These are phyloP conservation scores for Fusarium buharicum DNA, from an alignment of 2,329 filamentous ascomycete species.

Conservation along the genomic window DNA sequence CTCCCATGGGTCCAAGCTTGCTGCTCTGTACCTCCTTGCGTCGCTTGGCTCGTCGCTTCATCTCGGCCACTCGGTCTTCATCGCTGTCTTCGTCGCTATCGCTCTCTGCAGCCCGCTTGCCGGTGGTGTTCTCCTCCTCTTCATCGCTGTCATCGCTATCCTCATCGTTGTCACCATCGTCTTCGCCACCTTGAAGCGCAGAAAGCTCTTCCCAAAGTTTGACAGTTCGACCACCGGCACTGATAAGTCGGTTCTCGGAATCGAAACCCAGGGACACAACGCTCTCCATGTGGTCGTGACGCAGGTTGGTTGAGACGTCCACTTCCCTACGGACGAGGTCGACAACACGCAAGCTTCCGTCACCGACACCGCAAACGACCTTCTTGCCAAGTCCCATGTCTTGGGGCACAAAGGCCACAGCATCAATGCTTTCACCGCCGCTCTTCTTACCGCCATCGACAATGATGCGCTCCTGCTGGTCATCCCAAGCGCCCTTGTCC, in stretches of 20 bases:
- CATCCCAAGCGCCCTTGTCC: conserved; percentile 95
- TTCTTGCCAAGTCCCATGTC: conserved; percentile 76
- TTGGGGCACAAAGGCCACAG: conserved; percentile 77
- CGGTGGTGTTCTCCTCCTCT: conserved; percentile 54
- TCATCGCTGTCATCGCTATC: conserved; percentile 60
- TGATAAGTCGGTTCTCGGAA: conserved; percentile 85
- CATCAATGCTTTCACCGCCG: conserved; percentile 82
- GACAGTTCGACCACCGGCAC: conserved; percentile 83
- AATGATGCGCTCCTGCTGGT: conserved; percentile 89
- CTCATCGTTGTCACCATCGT: conserved; percentile 59
- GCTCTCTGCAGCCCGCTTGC: conserved; percentile 61
- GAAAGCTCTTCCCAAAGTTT: conserved; percentile 92
- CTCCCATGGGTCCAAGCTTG: conserved; percentile 61
- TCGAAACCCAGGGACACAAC: conserved; percentile 87
- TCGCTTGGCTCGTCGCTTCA: conserved; percentile 59
- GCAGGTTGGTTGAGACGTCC: conserved; percentile 65
- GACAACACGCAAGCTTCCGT: conserved; percentile 82
- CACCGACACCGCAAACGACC: conserved; percentile 82
- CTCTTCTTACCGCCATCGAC: conserved; percentile 68
- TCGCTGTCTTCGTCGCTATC: conserved; percentile 59
- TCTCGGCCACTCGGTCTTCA: conserved; percentile 49
- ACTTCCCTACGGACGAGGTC: conserved; percentile 80
- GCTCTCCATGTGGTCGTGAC: conserved; percentile 88
- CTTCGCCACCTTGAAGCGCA: conserved; percentile 57
- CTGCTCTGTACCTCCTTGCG: conserved; percentile 55